phyloP scores from a whole-genome alignment of 306 rosid species.

The Cicer judaicum region DNA sequence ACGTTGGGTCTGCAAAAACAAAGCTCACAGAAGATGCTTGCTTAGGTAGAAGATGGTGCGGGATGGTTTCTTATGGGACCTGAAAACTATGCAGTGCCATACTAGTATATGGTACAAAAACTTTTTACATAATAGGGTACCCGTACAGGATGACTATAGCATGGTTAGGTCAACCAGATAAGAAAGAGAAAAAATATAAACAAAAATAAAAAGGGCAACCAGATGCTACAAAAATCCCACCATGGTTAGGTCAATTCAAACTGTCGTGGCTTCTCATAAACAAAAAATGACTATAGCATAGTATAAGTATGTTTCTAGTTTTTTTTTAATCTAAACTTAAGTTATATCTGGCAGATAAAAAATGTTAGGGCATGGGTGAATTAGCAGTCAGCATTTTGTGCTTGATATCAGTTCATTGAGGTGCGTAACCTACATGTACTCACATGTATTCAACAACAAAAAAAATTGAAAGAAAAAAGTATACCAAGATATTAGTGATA shows the following conservation, averaged over 20 bases:
- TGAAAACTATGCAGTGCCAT: background rate
- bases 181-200: background rate
- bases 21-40: background rate
- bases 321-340: background rate
- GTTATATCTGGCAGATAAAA: background rate
- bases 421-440: background rate
- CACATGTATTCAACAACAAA: background rate
- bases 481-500: background rate
- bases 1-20: background rate
- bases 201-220: background rate
- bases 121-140: background rate
- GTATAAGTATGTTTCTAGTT: background rate
- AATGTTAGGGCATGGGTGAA: constrained; percentile 1
- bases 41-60: background rate
- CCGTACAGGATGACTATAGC: background rate
- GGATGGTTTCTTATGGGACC: background rate
- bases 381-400: constrained; percentile 11
- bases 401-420: background rate
- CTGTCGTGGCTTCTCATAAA: background rate
- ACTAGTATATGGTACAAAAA: background rate
- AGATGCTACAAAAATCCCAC: background rate
- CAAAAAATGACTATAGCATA: background rate
- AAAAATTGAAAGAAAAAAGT: background rate
- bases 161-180: too few species aligned
- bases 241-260: constrained; percentile 3